Percentiles rank a stretch among this genome's conserved stretches.
These are phyloP conservation scores for Protomyces pachydermus DNA, from an alignment of 1,139 yeast species.

Conservation along the genomic window DNA sequence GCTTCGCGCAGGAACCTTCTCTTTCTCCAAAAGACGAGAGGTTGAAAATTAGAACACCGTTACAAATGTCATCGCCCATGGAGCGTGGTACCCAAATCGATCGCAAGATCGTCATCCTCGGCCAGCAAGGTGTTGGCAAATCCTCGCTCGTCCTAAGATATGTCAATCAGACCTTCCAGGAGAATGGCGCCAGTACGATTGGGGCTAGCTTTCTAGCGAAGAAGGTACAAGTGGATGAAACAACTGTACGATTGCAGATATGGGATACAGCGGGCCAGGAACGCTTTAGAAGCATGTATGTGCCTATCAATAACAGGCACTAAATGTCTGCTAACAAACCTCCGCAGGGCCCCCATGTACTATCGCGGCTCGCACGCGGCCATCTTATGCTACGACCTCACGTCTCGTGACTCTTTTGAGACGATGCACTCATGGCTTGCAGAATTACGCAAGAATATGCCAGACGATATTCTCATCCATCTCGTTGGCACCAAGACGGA, in stretches of 20 bases:
- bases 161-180: constrained; percentile 80
- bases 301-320: not conserved
- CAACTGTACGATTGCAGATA: constrained; percentile 75
- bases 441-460: constrained; percentile 23
- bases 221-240: constrained; percentile 77
- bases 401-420: constrained; percentile 87
- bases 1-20: too few relatives aligned
- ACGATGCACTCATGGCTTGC: constrained; percentile 74
- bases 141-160: constrained; percentile 83
- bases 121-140: constrained; percentile 54
- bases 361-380: constrained; percentile 94
- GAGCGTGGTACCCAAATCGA: constrained; percentile 33
- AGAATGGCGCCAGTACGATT: constrained; percentile 83
- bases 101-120: constrained; percentile 42
- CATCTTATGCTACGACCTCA: constrained; percentile 81
- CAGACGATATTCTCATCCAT: constrained; percentile 12
- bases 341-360: constrained; percentile 77
- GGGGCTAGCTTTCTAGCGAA: constrained; percentile 94
- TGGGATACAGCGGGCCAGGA: constrained; percentile 99
- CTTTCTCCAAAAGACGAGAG: too few relatives aligned
- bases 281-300: constrained; percentile 64
- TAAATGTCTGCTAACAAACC: constrained; percentile 60
- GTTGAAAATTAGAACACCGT: too few relatives aligned
- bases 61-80: not conserved
- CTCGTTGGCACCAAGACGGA: constrained; percentile 64